Evolutionary conservation across 805 yeast genomes (phyloP).

Genomic region (Cyberlindnera sargentensis): DNA sequence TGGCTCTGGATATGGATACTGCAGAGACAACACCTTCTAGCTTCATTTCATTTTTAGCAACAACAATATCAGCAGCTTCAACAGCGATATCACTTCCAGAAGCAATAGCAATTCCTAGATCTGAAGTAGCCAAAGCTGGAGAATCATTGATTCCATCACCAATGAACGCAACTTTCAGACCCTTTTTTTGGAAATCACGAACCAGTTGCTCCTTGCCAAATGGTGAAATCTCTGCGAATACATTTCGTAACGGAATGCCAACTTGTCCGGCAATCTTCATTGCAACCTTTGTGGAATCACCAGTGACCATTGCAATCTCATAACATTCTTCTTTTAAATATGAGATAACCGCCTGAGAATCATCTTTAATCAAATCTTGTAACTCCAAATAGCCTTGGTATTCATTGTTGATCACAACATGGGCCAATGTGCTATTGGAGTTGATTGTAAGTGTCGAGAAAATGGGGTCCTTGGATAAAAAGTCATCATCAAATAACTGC

Average conservation of each 20-base stretch:
- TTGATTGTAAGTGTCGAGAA: slow-evolving; percentile 16
- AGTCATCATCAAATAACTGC: slow-evolving; percentile 12
- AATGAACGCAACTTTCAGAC: slow-evolving; percentile 65
- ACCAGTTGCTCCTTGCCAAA: slow-evolving; percentile 67
- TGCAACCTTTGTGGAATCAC: slow-evolving; percentile 69
- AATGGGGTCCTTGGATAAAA: slow-evolving; percentile 9
- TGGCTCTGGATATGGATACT: slow-evolving; percentile 58
- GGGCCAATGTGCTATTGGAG: slow-evolving; percentile 40
- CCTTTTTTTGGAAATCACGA: slow-evolving; percentile 40
- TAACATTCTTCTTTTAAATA: slow-evolving; percentile 46
- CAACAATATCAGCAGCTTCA: slow-evolving; percentile 91
- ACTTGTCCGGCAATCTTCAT: slow-evolving; percentile 53
- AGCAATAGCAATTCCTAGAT: slow-evolving; percentile 85
- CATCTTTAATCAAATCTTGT: slow-evolving; percentile 59
- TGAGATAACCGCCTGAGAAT: slow-evolving; percentile 54
- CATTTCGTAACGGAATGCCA: slow-evolving; percentile 57
- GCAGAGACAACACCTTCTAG: slow-evolving; percentile 52
- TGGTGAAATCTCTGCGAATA: slow-evolving; percentile 75
- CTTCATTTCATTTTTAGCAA: slow-evolving; percentile 38
- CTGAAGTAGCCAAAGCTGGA: slow-evolving; percentile 86
- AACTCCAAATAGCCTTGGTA: slow-evolving; percentile 63
- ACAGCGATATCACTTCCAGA: slow-evolving; percentile 95
- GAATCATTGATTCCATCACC: slow-evolving; percentile 99
- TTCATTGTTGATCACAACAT: slow-evolving; percentile 49
- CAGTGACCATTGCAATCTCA: slow-evolving; percentile 81